Percentiles rank a stretch among this genome's conserved stretches.
Conservation (phyloP, 495 filamentous ascomycete genomes). For the Acidomyces sp. region DNA sequence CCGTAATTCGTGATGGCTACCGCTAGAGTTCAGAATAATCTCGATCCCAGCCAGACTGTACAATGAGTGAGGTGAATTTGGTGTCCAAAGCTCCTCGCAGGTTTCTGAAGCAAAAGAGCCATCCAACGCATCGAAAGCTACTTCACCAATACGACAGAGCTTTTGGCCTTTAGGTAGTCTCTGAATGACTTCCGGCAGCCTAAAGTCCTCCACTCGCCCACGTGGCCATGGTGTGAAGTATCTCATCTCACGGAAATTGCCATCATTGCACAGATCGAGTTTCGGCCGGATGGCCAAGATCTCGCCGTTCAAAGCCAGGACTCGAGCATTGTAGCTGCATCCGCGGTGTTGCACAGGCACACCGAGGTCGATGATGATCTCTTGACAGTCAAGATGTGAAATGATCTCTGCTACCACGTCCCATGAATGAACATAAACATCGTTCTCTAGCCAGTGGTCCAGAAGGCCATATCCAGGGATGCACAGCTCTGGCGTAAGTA, state of each 20-base stretch:
- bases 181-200: conserved; percentile 44
- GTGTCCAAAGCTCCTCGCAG: conserved; percentile 32
- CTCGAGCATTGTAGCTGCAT: conserved; percentile 59
- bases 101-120: conserved; percentile 22
- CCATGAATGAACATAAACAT: conserved; percentile 37
- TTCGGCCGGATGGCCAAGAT: conserved; percentile 62
- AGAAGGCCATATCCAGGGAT: conserved; percentile 60
- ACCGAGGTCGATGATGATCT: conserved; percentile 54
- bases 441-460: conserved; percentile 55
- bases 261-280: conserved; percentile 70
- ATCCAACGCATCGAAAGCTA: conserved; percentile 28
- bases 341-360: conserved; percentile 49
- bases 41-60: conserved; percentile 31
- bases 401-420: conserved; percentile 58
- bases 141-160: conserved; percentile 13
- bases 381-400: conserved; percentile 48
- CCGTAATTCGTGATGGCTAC: conserved; percentile 56
- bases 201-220: conserved; percentile 54
- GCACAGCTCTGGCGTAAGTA: conserved; percentile 65
- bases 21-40: conserved; percentile 66
- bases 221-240: conserved; percentile 59
- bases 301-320: conserved; percentile 41
- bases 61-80: conserved; percentile 29
- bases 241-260: conserved; percentile 55
- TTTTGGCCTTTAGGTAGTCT: conserved; percentile 35